Evolutionary conservation across 306 rosid genomes (phyloP), one percentile per base, ranked within the genome.

Genomic region (Cucurbita argyrosperma): DNA sequence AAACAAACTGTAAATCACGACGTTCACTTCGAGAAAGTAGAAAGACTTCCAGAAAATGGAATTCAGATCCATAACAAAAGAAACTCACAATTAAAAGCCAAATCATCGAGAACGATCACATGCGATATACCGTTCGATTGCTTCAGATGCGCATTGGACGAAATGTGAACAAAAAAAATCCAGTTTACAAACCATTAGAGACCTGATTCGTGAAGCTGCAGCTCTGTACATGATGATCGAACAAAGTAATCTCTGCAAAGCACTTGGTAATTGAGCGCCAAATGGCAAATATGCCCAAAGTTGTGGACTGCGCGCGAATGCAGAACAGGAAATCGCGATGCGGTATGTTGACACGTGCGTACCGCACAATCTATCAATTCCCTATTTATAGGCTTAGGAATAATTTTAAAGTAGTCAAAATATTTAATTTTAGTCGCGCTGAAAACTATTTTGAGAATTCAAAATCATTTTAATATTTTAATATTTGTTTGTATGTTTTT

Each of bases 171-270:
- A 21, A 21, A 21, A 15, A 0, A 37, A 72, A 69, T 62, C 37
- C 39, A 13, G 23, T 43, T 9, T 16, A 79, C 87, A 49, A 51
- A 92, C 96, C 94, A 84, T 89, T 13, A 86, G 58, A 55, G 82
- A 56, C 78, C 83, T 83, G 42, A 49, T 12, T 72, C 94, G 92
- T 6, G 88, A 89, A 65, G 89, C 81, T 57, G 84, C 83, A 73
- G 83, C 79, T 54, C 88, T 84, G 87, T 84, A 87, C 97, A 90
- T 93, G 82, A 80, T 70, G 77, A 38, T 21, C 61, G 15, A 49
- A 5, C 35, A 19, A 16, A 14, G 18, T 16, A 64, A 64, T 74
- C 51, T n/a, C 57, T n/a, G 50, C 7, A 19, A 42, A 77, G 58
- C 57, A 82, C 82, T 75, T 51, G 67, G 57, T 23, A n/a, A n/a